These are phyloP conservation scores for Mycena vitilis DNA, from an alignment of 768 basidiomycete species.

Conservation along the genomic window DNA sequence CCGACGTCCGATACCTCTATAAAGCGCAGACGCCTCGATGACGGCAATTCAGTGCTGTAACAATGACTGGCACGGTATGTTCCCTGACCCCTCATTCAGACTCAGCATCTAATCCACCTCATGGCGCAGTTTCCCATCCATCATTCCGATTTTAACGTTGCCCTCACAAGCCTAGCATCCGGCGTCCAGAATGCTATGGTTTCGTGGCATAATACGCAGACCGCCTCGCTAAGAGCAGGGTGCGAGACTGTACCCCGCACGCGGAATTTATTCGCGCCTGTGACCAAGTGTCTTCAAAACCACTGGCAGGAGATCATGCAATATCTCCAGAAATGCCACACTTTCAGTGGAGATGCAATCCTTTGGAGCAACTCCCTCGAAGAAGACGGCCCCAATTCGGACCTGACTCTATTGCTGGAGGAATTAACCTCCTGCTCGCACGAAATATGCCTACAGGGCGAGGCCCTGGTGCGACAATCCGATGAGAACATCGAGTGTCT, in stretches of 20 bases:
- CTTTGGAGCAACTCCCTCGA: not conserved
- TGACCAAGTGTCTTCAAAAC: conserved; percentile 6
- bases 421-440: conserved; percentile 8
- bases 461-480: conserved; percentile 14
- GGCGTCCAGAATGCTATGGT: conserved; percentile 22
- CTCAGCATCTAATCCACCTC: too few species aligned
- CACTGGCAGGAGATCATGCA: conserved; percentile 16
- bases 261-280: conserved; percentile 1
- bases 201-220: conserved; percentile 13
- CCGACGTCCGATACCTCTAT: conserved; percentile 4
- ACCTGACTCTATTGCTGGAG: not conserved
- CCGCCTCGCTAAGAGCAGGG: not conserved
- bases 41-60: not conserved
- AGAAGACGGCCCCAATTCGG: not conserved
- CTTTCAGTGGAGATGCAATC: conserved; percentile 18
- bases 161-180: conserved; percentile 11
- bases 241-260: not conserved
- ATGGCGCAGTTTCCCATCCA: too few species aligned
- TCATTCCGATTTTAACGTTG: conserved; percentile 17
- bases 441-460: conserved; percentile 3
- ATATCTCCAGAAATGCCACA: conserved; percentile 22
- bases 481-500: conserved; percentile 4
- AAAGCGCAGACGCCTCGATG: not conserved
- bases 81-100: not conserved
- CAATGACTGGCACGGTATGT: conserved; percentile 21